Evolutionary conservation across 805 yeast species (phyloP), one percentile per base, ranked within the genome.

Genomic region (Suhomyces sp.): DNA sequence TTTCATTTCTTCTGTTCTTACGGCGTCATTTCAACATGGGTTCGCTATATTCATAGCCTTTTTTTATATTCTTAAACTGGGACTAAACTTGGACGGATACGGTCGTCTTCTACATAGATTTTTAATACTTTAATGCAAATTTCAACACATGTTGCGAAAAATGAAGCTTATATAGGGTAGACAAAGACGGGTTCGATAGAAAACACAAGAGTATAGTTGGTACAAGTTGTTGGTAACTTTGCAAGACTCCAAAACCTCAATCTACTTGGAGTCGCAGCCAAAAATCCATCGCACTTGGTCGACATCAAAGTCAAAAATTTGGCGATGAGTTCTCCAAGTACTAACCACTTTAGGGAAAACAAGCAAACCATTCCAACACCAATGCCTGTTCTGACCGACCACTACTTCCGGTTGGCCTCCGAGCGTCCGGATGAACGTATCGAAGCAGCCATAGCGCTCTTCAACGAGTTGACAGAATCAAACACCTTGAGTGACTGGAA

Each of bases 351-450:
- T 12, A 28, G n/a, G 26, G 13, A 12, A 10, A 10, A 14, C 18
- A 6, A 26, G 28, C n/a, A 9, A 15, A 15, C 15, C 25, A 9
- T 12, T 13, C 18, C 11, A 14, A 14, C 8, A n/a, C 25, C 16
- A 24, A 72, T 69, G 77, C 32, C 69, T 17, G 83, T 83, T 6
- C 76, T 81, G 42, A 80, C 73, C 59, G 96, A 88, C 50, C 79
- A 81, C 50, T 88, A 83, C 68, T 86, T 83, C 59, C 67, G 71
- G 28, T 67, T 88, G 25, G 88, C 88, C 1, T 83, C 95, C 8
- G 95, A 88, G 40, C 57, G 82, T 11, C 82, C 82, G 17, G 63
- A 65, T 6, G 95, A 86, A 54, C 70, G 96, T 19, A 68, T 88
- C 21, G 64, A 70, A 21, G 83, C 95, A 0, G 95, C 95, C 1